Conservation (phyloP, 768 basidiomycete genomes). For the Lepiota brunneoincarnata region DNA sequence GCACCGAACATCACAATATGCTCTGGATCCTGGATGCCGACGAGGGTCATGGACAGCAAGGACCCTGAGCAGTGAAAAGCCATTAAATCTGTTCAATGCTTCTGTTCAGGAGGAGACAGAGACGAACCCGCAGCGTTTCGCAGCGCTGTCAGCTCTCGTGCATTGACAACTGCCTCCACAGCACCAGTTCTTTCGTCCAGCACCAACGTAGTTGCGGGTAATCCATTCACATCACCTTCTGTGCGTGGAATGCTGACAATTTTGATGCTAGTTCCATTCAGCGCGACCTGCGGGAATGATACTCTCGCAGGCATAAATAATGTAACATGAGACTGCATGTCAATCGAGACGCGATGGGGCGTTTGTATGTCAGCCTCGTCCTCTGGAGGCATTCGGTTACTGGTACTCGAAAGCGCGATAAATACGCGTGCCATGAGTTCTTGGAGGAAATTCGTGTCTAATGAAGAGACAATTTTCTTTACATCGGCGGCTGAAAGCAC, state of each 20-base stretch:
- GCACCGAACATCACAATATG: constrained; percentile 67
- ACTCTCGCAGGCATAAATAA: constrained; percentile 82
- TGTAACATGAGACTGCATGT: constrained; percentile 51
- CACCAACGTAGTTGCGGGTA: constrained; percentile 77
- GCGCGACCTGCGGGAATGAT: background rate
- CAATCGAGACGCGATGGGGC: constrained; percentile 62
- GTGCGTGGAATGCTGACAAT: constrained; percentile 70
- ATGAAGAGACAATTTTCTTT: constrained; percentile 38
- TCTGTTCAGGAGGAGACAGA: background rate
- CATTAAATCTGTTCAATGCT: background rate
- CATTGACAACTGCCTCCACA: constrained; percentile 77
- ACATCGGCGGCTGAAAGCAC: constrained; percentile 66
- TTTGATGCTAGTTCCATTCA: constrained; percentile 65
- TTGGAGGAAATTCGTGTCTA: constrained; percentile 46
- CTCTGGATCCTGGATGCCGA: constrained; percentile 38
- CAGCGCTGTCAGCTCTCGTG: constrained; percentile 72
- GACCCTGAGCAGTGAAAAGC: constrained; percentile 47
- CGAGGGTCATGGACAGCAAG: constrained; percentile 57
- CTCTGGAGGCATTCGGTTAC: constrained; percentile 8
- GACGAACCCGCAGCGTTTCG: constrained; percentile 75
- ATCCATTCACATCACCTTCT: constrained; percentile 43
- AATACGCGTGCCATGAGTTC: constrained; percentile 61
- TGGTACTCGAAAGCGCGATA: constrained; percentile 30
- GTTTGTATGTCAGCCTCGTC: constrained; percentile 25
- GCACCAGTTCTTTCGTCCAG: constrained; percentile 68